These are phyloP conservation scores for Globisporangium barbulae DNA, from an alignment of 352 stramenopile species.

Conservation along the genomic window DNA sequence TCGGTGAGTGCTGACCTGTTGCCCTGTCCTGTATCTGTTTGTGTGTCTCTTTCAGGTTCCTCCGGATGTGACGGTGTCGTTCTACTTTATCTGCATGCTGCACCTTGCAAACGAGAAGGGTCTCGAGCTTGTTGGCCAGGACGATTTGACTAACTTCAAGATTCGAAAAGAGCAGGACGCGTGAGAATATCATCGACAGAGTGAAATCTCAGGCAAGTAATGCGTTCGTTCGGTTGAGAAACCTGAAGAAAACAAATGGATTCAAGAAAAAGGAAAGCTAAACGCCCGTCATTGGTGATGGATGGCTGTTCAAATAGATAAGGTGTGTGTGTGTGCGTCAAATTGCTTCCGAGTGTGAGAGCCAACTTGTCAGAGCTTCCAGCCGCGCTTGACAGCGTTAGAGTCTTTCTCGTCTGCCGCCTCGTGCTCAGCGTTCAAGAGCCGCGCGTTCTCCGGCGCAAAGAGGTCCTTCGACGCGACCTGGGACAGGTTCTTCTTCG, in stretches of 20 bases:
- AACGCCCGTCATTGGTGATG: slow-evolving; percentile 13
- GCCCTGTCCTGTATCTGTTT: slow-evolving; percentile 6
- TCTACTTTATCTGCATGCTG: slow-evolving; percentile 99
- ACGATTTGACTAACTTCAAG: slow-evolving; percentile 73
- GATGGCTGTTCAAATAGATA: slow-evolving; percentile 19
- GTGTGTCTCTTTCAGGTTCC: slow-evolving; percentile 61
- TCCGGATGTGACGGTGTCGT: slow-evolving; percentile 94
- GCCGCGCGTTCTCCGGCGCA: slow-evolving; percentile 33
- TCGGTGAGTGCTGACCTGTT: slow-evolving; percentile 3
- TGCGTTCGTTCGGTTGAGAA: too few species aligned
- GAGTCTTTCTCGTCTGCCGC: slow-evolving; percentile 19
- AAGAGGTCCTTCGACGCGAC: slow-evolving; percentile 38
- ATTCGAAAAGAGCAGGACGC: slow-evolving; percentile 45
- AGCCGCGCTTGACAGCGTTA: slow-evolving; percentile 39
- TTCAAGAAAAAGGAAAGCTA: slow-evolving; percentile 10
- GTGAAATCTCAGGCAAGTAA: background rate
- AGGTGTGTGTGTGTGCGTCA: background rate
- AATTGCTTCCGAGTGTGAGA: background rate
- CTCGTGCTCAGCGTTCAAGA: slow-evolving; percentile 43
- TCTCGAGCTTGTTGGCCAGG: slow-evolving; percentile 79
- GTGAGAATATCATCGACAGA: slow-evolving; percentile 3
- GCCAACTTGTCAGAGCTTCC: slow-evolving; percentile 41
- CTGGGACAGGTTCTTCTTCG: slow-evolving; percentile 43
- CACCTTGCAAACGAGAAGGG: slow-evolving; percentile 99
- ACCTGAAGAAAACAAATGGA: slow-evolving; percentile 5